Conservation (phyloP, 768 basidiomycete species). For the Kwoniella dendrophila region DNA sequence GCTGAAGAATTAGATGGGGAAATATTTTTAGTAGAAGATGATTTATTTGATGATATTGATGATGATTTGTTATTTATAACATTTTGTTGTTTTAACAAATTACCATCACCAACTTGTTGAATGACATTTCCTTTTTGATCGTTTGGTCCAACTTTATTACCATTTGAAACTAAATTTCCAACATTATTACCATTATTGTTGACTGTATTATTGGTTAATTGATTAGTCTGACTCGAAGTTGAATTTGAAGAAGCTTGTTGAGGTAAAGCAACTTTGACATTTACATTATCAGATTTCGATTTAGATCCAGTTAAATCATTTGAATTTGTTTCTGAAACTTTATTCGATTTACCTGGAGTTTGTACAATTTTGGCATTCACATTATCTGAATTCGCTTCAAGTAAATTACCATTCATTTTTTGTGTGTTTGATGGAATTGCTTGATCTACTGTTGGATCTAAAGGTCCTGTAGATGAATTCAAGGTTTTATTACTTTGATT, state of each 20-base stretch:
- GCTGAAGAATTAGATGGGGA: background rate
- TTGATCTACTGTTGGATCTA: background rate
- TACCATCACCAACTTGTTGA: constrained; percentile 4
- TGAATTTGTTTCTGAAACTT: constrained; percentile 9
- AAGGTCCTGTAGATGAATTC: background rate
- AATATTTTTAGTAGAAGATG: background rate
- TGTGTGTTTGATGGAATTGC: background rate
- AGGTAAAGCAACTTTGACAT: constrained; percentile 12
- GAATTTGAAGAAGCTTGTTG: constrained; percentile 1
- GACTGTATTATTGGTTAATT: background rate
- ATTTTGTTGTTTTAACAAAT: constrained; percentile 9
- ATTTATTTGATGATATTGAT: background rate
- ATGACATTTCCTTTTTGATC: constrained; percentile 15
- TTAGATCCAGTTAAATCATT: constrained; percentile 6
- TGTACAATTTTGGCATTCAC: constrained; percentile 17
- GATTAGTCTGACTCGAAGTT: background rate
- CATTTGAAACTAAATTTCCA: background rate
- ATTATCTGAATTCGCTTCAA: background rate
- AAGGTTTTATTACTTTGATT: background rate
- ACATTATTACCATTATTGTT: background rate
- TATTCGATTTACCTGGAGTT: constrained; percentile 22
- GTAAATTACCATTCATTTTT: background rate
- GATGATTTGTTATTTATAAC: no score
- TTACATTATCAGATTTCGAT: constrained; percentile 10
- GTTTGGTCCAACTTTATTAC: constrained; percentile 6